These are phyloP conservation scores for Rhizopogon roseolus DNA, from an alignment of 768 basidiomycete species.

Conservation along the genomic window DNA sequence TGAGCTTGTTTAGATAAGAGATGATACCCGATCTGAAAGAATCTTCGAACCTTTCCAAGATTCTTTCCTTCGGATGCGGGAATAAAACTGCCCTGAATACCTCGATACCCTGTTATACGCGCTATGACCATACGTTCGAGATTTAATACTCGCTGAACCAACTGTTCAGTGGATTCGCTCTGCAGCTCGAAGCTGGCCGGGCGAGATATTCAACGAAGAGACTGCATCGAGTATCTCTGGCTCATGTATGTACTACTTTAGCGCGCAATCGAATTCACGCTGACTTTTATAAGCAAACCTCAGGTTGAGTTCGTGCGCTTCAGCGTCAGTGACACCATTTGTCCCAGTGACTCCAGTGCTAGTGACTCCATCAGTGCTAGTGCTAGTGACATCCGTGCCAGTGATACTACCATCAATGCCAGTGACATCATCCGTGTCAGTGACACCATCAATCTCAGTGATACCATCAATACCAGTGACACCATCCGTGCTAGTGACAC, in stretches of 20 bases:
- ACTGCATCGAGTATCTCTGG: constrained; percentile 11
- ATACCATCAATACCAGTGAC: too few species aligned
- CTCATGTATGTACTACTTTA: constrained; percentile 7
- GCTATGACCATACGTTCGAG: constrained; percentile 16
- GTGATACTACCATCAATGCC: too few species aligned
- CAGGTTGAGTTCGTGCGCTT: constrained; percentile 12
- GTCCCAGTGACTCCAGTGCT: background rate
- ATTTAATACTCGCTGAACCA: background rate
- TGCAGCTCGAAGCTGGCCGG: constrained; percentile 16
- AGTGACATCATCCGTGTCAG: too few species aligned
- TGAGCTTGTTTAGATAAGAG: background rate
- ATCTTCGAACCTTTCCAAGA: constrained; percentile 6
- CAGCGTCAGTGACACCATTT: background rate
- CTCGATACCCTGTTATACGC: constrained; percentile 20
- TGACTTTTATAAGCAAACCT: constrained; percentile 7
- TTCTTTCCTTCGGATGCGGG: constrained; percentile 16
- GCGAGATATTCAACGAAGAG: constrained; percentile 11
- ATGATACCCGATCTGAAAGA: background rate
- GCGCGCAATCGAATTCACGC: background rate
- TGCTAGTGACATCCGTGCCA: too few species aligned
- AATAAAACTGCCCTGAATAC: constrained; percentile 2
- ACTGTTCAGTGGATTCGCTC: constrained; percentile 1
- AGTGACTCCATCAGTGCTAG: too few species aligned
- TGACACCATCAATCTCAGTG: too few species aligned
- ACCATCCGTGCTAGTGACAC: too few species aligned